phyloP scores from a whole-genome alignment of 768 basidiomycete species.

The Tricholoma hemisulphureum region DNA sequence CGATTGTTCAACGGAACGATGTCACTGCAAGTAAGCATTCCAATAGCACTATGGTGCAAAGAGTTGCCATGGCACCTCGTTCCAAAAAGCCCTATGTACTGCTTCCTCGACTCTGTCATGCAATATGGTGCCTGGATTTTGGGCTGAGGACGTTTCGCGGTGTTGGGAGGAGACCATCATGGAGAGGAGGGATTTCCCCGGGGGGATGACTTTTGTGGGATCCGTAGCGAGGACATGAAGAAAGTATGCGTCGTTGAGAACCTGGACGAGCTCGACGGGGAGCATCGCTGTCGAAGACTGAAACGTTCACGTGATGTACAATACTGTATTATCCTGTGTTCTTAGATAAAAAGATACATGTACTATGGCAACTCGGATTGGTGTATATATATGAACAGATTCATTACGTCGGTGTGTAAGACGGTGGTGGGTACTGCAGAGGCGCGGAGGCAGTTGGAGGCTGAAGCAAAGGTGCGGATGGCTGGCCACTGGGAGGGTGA shows the following conservation, averaged over 20 bases:
- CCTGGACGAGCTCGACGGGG: conserved; percentile 54
- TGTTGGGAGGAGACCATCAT: conserved; percentile 38
- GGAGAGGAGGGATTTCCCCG: conserved; percentile 70
- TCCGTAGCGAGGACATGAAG: conserved; percentile 68
- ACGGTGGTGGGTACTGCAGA: conserved; percentile 16
- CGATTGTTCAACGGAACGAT: neutral
- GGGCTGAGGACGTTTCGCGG: neutral
- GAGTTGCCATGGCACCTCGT: conserved; percentile 48
- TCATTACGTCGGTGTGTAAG: conserved; percentile 11
- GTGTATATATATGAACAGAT: neutral
- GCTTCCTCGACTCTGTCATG: conserved; percentile 48
- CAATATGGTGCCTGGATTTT: conserved; percentile 14
- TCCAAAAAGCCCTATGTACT: conserved; percentile 71
- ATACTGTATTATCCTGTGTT: neutral
- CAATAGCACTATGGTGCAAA: neutral
- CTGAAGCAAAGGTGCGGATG: neutral
- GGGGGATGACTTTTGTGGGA: conserved; percentile 58
- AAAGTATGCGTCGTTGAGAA: conserved; percentile 60
- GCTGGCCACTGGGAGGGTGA: neutral
- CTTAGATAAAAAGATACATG: neutral
- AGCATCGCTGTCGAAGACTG: conserved; percentile 28
- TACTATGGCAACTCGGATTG: too few species aligned
- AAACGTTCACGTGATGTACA: neutral
- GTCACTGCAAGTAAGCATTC: neutral
- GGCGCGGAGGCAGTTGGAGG: neutral